phyloP scores from a whole-genome alignment of 1,284 basidiomycete genomes.

The Ceratobasidium theobromae region DNA sequence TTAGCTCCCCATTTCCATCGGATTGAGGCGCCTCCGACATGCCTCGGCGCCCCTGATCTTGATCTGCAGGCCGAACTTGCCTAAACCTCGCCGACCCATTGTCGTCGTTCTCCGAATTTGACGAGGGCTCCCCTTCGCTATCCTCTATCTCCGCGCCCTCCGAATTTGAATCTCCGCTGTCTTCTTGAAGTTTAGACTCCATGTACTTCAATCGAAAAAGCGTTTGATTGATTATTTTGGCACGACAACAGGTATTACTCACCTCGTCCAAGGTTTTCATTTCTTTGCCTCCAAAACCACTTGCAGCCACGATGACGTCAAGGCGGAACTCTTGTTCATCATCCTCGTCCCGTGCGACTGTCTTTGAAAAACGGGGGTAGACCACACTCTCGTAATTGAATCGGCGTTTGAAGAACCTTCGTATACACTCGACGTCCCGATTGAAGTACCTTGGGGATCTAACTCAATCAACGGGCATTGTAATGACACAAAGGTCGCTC shows the following conservation, averaged over 20 bases:
- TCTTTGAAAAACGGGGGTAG: conserved; percentile 76
- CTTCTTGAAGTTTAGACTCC: conserved; percentile 49
- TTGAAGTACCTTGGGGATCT: conserved; percentile 84
- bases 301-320: conserved; percentile 88
- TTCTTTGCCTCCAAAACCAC: conserved; percentile 84
- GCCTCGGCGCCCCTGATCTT: conserved; percentile 16
- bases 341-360: conserved; percentile 41
- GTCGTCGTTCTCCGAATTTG: conserved; percentile 51
- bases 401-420: conserved; percentile 87
- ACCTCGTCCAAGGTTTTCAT: conserved; percentile 84
- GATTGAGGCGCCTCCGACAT: neutral
- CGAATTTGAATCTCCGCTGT: neutral
- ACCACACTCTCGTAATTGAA: conserved; percentile 91
- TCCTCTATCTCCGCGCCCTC: conserved; percentile 16
- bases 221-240: conserved; percentile 35
- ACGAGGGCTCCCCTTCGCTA: conserved; percentile 42
- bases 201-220: conserved; percentile 54
- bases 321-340: conserved; percentile 58
- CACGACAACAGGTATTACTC: conserved; percentile 39
- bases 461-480: conserved; percentile 32
- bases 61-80: conserved; percentile 11
- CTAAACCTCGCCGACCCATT: conserved; percentile 36
- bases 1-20: neutral
- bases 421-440: conserved; percentile 95
- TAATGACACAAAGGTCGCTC: conserved; percentile 42